Evolutionary conservation across 2,329 filamentous ascomycete species (phyloP).

Genomic region (Cladosporium oxysporum): DNA sequence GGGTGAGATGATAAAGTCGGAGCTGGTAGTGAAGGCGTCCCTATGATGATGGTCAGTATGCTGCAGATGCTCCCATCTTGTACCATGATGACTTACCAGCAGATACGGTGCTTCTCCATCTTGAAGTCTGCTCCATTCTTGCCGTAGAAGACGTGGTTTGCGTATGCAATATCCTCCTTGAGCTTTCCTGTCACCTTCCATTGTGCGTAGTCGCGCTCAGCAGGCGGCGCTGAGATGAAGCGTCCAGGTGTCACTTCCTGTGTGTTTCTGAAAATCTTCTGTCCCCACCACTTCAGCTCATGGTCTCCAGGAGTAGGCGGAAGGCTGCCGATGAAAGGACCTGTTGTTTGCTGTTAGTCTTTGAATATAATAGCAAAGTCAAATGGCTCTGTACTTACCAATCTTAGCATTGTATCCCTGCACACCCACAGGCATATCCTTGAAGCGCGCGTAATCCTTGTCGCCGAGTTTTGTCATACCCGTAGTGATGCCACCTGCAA

Average conservation of each 20-base stretch:
- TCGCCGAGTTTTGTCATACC: conserved; percentile 50
- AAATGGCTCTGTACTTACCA: conserved; percentile 1
- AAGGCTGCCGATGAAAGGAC: conserved; percentile 59
- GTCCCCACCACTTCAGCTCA: conserved; percentile 62
- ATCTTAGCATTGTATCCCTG: conserved; percentile 45
- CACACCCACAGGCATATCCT: conserved; percentile 48
- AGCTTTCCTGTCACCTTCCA: conserved; percentile 61
- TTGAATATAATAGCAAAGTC: not conserved
- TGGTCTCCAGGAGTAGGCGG: conserved; percentile 52
- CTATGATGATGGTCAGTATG: conserved; percentile 39
- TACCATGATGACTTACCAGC: conserved; percentile 56
- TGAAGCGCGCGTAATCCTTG: conserved; percentile 40
- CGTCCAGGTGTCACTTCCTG: conserved; percentile 55
- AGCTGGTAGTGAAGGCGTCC: conserved; percentile 65
- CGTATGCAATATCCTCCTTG: conserved; percentile 60
- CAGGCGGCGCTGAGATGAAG: conserved; percentile 59
- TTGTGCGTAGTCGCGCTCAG: conserved; percentile 59
- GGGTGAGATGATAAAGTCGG: conserved; percentile 53
- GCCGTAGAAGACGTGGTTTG: conserved; percentile 62
- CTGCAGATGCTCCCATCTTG: not conserved
- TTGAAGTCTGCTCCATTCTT: conserved; percentile 57
- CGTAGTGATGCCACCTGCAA: conserved; percentile 58
- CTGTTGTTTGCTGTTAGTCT: conserved; percentile 37
- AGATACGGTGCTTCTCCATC: conserved; percentile 64
- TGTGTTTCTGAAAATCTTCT: conserved; percentile 61